Evolutionary conservation across 2,329 filamentous ascomycete genomes (phyloP).

Genomic region (Aureobasidium sp.): DNA sequence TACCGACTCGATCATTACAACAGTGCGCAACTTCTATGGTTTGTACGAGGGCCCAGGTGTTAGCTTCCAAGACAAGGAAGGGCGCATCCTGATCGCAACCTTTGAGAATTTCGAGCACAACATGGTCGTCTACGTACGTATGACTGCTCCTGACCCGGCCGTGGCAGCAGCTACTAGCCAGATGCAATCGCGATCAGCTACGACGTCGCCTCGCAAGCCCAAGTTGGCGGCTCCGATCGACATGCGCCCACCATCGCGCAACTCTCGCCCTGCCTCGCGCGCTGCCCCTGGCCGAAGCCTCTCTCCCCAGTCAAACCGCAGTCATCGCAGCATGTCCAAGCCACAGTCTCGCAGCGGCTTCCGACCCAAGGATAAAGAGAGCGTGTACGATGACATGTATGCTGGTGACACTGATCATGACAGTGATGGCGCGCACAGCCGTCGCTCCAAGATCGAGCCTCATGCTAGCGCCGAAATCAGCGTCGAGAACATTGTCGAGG

Average conservation of each 20-base stretch:
- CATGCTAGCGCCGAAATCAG: conserved; percentile 95
- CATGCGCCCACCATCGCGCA: conserved; percentile 52
- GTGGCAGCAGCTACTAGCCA: conserved; percentile 34
- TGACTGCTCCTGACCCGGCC: conserved; percentile 25
- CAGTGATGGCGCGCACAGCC: conserved; percentile 71
- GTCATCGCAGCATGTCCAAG: conserved; percentile 66
- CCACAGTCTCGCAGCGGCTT: conserved; percentile 45
- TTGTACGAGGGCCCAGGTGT: conserved; percentile 80
- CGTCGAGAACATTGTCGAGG: conserved; percentile 95
- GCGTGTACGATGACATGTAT: conserved; percentile 44
- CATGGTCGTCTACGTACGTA: conserved; percentile 85
- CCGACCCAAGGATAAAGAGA: conserved; percentile 20
- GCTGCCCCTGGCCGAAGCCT: conserved; percentile 68
- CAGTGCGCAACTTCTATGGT: conserved; percentile 98
- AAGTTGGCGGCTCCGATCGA: conserved; percentile 57
- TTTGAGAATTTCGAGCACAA: conserved; percentile 93
- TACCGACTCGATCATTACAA: conserved; percentile 94
- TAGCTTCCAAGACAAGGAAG: conserved; percentile 86
- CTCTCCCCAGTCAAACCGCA: conserved; percentile 61
- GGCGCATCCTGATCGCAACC: conserved; percentile 84
- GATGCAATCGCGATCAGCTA: conserved; percentile 12
- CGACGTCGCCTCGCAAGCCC: conserved; percentile 42
- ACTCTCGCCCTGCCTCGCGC: conserved; percentile 61
- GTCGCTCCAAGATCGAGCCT: conserved; percentile 71
- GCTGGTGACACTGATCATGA: conserved; percentile 76